phyloP scores from a whole-genome alignment of 805 yeast genomes.

The Candida arabinofermentans region DNA sequence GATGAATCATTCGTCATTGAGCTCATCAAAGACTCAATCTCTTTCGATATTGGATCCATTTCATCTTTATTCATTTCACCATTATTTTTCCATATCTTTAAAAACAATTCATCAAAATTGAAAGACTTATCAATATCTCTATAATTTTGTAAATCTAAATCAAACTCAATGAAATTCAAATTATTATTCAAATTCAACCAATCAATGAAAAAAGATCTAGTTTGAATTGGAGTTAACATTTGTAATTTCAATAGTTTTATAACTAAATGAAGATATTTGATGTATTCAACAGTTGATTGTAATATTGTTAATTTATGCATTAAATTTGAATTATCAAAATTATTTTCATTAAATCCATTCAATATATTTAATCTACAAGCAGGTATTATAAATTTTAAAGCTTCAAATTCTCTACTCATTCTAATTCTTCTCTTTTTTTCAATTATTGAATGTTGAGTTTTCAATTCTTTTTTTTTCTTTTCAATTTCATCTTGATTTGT shows the following conservation, averaged over 20 bases:
- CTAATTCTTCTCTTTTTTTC: constrained; percentile 76
- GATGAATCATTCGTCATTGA: not conserved
- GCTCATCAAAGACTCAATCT: constrained; percentile 11
- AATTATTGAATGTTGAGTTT: constrained; percentile 67
- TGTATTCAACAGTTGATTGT: constrained; percentile 80
- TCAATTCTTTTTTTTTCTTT: constrained; percentile 43
- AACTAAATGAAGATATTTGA: constrained; percentile 61
- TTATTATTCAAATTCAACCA: constrained; percentile 35
- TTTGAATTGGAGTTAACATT: constrained; percentile 26
- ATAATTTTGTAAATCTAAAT: constrained; percentile 54
- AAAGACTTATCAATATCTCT: constrained; percentile 57
- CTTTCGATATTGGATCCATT: constrained; percentile 26
- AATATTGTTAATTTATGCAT: constrained; percentile 79
- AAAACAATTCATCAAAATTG: constrained; percentile 39
- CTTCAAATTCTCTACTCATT: constrained; percentile 80
- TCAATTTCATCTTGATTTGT: constrained; percentile 32
- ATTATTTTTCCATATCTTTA: constrained; percentile 27
- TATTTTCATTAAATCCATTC: constrained; percentile 24
- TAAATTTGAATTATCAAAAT: constrained; percentile 29
- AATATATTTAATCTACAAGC: constrained; percentile 58
- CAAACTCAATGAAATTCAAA: constrained; percentile 48
- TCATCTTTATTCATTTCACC: constrained; percentile 20
- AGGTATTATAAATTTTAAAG: constrained; percentile 71
- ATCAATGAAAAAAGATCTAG: constrained; percentile 21
- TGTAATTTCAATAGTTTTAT: constrained; percentile 48